Evolutionary conservation across 208 protist species (phyloP).

Genomic region (Leishmania martiniquensis): DNA sequence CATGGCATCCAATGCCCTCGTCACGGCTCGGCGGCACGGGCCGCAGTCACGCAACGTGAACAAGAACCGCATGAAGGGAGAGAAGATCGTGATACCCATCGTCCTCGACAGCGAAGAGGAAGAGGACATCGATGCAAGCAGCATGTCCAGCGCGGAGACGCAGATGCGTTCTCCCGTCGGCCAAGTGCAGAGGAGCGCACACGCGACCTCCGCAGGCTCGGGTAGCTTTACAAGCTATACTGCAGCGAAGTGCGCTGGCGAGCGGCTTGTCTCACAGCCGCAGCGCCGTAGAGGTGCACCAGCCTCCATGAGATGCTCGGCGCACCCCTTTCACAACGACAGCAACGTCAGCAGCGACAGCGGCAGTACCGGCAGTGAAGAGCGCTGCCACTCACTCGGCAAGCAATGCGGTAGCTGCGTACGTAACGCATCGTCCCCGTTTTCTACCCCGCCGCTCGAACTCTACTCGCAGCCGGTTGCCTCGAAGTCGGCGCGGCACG

Average conservation of each 20-base stretch:
- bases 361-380: conserved; percentile 19
- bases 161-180: neutral
- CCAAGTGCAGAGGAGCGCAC: neutral
- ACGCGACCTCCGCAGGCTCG: neutral
- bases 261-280: conserved; percentile 14
- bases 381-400: conserved; percentile 31
- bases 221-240: neutral
- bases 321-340: neutral
- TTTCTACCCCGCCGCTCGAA: conserved; percentile 4
- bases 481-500: neutral
- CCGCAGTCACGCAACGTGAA: conserved; percentile 11
- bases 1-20: conserved; percentile 6
- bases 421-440: conserved; percentile 3
- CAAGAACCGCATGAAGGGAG: conserved; percentile 33
- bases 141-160: neutral
- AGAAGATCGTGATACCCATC: conserved; percentile 23
- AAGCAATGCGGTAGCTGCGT: conserved; percentile 15
- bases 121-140: conserved; percentile 1
- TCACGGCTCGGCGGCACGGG: neutral
- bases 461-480: neutral
- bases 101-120: conserved; percentile 30
- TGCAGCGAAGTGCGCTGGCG: conserved; percentile 21
- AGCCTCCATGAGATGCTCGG: neutral
- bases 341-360: conserved; percentile 9
- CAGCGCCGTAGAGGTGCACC: conserved; percentile 7